Evolutionary conservation across 768 basidiomycete species (phyloP), one percentile per base, ranked within the genome.

Genomic region (Hebeloma cylindrosporum): DNA sequence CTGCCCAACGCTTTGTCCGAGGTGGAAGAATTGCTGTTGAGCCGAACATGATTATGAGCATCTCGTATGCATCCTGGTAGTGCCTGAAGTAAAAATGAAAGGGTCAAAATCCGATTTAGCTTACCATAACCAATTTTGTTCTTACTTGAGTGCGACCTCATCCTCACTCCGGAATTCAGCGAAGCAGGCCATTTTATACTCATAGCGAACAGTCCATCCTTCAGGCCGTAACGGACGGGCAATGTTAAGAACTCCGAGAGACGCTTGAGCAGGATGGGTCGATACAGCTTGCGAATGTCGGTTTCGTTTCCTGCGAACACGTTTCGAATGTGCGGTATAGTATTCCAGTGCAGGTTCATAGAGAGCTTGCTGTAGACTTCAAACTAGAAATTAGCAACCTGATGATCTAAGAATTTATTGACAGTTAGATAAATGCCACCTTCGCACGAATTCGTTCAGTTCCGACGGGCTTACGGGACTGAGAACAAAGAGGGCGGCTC

Each of bases 101-200:
- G 11, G n/a, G 22, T 46, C 21, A 48, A 32, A 45, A 35, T 20
- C 27, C 30, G 30, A 14, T 5, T n/a, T 5, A 29, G 38, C 23
- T 29, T 18, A 32, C 13, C n/a, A 2, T 18, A 8, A 25, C 28
- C 7, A 9, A 11, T 20, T 20, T 39, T 25, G 13, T 16, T 51
- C 33, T 72, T 52, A 94, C 93, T 93, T 93, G 48, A 95, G 71
- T 1, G 94, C 92, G 7, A 93, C 85, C 57, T 97, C 93, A 47
- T 89, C 80, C 63, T 98, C 95, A 9, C 89, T 83, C 46, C 94
- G 71, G 59, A 97, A 93, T 65, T 99, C 95, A 0, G 95, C 93
- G 63, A 97, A 98, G 55, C 88, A 86, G 0, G 88, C 96, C 78
- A 94, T 88, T 68, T 98, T 99, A 73, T 93, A 98, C 61, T 97